These are phyloP conservation scores for Hericium coralloides DNA, from an alignment of 768 basidiomycete species.

Conservation along the genomic window DNA sequence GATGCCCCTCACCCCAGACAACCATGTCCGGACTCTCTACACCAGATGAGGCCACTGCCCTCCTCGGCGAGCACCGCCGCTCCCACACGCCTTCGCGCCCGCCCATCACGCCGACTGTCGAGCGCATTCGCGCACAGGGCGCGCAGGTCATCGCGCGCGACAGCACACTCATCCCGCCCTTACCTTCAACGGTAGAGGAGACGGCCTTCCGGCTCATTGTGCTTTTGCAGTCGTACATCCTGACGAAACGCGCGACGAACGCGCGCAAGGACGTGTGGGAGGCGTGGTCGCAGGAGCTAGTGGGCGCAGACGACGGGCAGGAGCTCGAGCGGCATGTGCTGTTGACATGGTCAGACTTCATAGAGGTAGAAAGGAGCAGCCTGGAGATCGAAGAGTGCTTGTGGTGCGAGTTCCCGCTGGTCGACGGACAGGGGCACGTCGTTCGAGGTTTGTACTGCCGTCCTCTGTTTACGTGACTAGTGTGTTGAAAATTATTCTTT, in stretches of 20 bases:
- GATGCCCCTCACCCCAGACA: not conserved
- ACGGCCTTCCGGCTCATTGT: conserved; percentile 14
- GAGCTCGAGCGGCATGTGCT: conserved; percentile 27
- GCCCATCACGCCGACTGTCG: conserved; percentile 5
- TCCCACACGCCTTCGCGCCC: not conserved
- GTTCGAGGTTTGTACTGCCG: conserved; percentile 16
- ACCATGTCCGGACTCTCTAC: not conserved
- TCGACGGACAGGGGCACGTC: conserved; percentile 14
- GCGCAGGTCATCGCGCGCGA: conserved; percentile 4
- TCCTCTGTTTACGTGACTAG: not conserved
- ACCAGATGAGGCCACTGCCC: conserved; percentile 11
- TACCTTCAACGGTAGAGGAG: not conserved
- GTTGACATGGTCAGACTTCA: conserved; percentile 33
- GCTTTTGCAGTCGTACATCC: conserved; percentile 16
- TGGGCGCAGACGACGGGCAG: conserved; percentile 17
- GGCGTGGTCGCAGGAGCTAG: conserved; percentile 28
- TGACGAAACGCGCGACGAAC: not conserved
- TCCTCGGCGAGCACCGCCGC: conserved; percentile 2
- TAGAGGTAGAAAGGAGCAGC: conserved; percentile 29
- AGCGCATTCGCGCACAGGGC: conserved; percentile 16
- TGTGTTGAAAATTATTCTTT: not conserved
- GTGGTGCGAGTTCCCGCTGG: conserved; percentile 36
- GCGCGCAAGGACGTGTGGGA: conserved; percentile 31
- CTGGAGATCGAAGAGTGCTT: conserved; percentile 38
- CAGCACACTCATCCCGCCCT: not conserved